Evolutionary conservation across 768 basidiomycete genomes (phyloP).

Genomic region (Clitopilus passeckerianus): DNA sequence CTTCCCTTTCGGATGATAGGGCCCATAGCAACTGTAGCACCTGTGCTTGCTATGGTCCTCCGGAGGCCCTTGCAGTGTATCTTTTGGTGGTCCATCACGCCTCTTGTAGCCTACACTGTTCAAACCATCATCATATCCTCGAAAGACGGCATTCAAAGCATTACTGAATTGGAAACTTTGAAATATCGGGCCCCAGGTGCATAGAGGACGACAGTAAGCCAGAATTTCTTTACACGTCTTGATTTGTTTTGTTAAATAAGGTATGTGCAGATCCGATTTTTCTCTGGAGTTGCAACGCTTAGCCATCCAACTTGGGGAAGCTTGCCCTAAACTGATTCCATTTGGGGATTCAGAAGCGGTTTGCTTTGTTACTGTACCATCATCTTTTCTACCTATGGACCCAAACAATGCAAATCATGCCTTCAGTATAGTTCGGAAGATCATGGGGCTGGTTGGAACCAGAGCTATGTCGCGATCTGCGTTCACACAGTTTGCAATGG

Average conservation of each 20-base stretch:
- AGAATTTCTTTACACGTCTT: too few species aligned
- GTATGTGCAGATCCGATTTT: background rate
- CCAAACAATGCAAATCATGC: background rate
- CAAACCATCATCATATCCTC: conserved; percentile 43
- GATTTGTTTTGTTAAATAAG: too few species aligned
- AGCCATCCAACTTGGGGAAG: background rate
- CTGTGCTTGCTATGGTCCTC: conserved; percentile 42
- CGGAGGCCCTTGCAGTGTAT: conserved; percentile 48
- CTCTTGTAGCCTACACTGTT: conserved; percentile 35
- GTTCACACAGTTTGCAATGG: background rate
- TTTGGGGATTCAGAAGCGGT: background rate
- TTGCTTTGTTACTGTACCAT: background rate
- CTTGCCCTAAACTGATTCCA: background rate
- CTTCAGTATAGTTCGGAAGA: background rate
- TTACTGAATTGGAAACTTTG: conserved; percentile 47
- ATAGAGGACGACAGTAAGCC: background rate
- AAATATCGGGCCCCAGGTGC: conserved; percentile 54
- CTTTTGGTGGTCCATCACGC: conserved; percentile 47
- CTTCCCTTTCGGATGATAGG: conserved; percentile 22
- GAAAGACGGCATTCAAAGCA: conserved; percentile 35
- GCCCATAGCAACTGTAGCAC: conserved; percentile 39
- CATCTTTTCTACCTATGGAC: background rate
- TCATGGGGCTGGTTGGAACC: background rate
- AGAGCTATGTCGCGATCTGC: background rate
- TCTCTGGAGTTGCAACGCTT: background rate